phyloP scores from a whole-genome alignment of 1,284 basidiomycete genomes.

The Ustilago trichophora region DNA sequence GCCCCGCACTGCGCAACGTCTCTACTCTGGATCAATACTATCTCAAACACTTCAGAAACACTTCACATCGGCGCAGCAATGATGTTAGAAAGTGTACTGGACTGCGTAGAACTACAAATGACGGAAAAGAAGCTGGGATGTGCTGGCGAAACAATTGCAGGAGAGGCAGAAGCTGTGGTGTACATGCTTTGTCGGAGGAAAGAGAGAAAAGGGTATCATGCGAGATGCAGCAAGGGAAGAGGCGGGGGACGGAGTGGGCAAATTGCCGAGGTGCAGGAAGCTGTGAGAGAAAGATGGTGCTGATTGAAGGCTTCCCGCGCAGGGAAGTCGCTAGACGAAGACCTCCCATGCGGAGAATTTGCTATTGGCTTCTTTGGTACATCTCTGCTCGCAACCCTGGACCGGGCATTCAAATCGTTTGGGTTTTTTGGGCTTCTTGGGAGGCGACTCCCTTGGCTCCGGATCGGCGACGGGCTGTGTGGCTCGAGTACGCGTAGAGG shows the following conservation, averaged over 20 bases:
- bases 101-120: constrained; percentile 34
- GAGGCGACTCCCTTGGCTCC: background rate
- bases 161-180: too few relatives aligned
- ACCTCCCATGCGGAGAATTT: constrained; percentile 41
- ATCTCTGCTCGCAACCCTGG: constrained; percentile 52
- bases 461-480: constrained; percentile 1
- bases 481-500: constrained; percentile 9
- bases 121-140: background rate
- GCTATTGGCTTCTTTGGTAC: constrained; percentile 45
- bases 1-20: too few relatives aligned
- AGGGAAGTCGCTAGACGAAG: constrained; percentile 9
- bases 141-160: too few relatives aligned
- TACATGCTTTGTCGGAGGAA: too few relatives aligned
- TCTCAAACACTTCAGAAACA: too few relatives aligned
- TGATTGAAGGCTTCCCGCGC: too few relatives aligned
- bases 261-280: too few relatives aligned
- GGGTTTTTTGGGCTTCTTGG: constrained; percentile 31
- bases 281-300: too few relatives aligned
- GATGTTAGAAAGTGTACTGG: too few relatives aligned
- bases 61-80: too few relatives aligned
- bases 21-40: too few relatives aligned
- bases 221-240: background rate
- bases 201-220: constrained; percentile 11
- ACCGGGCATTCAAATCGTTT: constrained; percentile 56
- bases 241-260: too few relatives aligned